These are phyloP conservation scores for Lactifluus subvellereus DNA, from an alignment of 768 basidiomycete genomes.

Conservation along the genomic window DNA sequence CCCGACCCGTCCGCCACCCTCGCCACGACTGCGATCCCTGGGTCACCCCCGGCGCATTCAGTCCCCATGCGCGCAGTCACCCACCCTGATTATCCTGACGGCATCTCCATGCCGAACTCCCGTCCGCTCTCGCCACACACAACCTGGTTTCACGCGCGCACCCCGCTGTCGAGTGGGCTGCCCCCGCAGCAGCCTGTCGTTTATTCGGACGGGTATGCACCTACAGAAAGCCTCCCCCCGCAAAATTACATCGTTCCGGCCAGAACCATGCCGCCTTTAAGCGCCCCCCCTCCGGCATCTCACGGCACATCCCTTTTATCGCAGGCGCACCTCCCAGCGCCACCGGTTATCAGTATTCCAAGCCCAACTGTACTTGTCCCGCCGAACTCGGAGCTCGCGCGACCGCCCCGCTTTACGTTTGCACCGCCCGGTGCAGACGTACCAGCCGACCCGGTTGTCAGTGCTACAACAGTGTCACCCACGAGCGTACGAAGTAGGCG, in stretches of 20 bases:
- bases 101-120: neutral
- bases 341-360: neutral
- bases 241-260: conserved; percentile 4
- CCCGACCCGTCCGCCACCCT: neutral
- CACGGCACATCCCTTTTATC: neutral
- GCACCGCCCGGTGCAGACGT: conserved; percentile 11
- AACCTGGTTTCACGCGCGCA: neutral
- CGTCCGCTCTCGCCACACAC: conserved; percentile 14
- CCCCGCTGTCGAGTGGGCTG: neutral
- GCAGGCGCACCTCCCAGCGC: neutral
- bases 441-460: conserved; percentile 9
- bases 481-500: conserved; percentile 3
- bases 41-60: neutral
- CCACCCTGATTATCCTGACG: neutral
- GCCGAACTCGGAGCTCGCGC: conserved; percentile 16
- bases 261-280: neutral
- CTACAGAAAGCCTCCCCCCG: conserved; percentile 8
- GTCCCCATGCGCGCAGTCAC: neutral
- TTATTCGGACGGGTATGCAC: conserved; percentile 10
- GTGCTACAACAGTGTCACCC: neutral
- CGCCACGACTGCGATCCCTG: neutral
- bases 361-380: conserved; percentile 8
- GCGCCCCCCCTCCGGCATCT: conserved; percentile 3
- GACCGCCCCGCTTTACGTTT: conserved; percentile 15
- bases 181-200: neutral